Evolutionary conservation across 2,329 filamentous ascomycete species (phyloP), one percentile per base, ranked within the genome.

Genomic region (Juglanconis sp.): DNA sequence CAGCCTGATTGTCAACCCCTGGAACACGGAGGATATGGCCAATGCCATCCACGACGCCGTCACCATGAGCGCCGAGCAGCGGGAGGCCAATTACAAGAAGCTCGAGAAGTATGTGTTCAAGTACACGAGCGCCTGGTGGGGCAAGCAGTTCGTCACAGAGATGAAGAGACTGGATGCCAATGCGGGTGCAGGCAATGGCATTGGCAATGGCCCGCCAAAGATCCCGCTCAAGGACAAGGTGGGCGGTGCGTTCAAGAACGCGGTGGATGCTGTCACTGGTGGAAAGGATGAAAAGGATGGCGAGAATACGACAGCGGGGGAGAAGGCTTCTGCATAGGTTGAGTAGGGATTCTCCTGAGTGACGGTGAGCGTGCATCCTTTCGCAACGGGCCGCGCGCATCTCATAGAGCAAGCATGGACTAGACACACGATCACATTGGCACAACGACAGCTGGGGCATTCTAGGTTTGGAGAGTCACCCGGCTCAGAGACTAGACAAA

Each of bases 51-150:
- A 97, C 74, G 92, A 96, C 66, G 92, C 94, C n/a, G 92, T 98
- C 48, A 96, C 93, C 57, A 97, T 98, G 92, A 89, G 89, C 56
- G 87, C 92, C 17, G 93, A 96, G 75, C 90, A 95, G 77, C 87
- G 92, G 56, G 87, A 88, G 62, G 80, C 88, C 60, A 97, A 97
- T 76, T 97, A 91, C 78, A 86, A 89, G 72, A 97, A 97, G 75
- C 81, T 99, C 61, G 90, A 95, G 72, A 91, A 91, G 76, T 98
- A 98, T 71, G 92, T 98, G 62, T 94, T 93, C 77, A 97, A 96
- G 79, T 98, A 97, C 77, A 99, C 95, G 1, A 96, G 91, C 73
- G 90, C 93, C 9, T 97, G 95, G 88, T 98, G 94, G 94, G 94
- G 94, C 32, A 86, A 93, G 73, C 93, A 89, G 66, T 98, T 98